Base-by-base conservation (phyloP, 768 basidiomycete genomes). In the Phaffia australis region DNA sequence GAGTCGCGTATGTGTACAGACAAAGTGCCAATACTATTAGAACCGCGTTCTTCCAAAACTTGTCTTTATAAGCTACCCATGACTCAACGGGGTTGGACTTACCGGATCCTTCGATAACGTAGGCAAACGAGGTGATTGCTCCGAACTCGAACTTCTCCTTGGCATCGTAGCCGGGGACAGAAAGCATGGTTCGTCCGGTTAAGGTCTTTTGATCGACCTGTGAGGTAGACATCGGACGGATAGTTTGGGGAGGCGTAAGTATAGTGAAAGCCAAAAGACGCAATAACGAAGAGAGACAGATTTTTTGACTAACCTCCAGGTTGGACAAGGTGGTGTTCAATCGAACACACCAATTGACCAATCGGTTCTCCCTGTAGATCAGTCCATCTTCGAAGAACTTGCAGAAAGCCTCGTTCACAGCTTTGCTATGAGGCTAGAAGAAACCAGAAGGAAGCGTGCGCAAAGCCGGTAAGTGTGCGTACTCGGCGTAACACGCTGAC, bases 81-180 rank as follows among this genome's bases (percentile, higher is more conserved):
- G 6, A 27, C 21, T 16, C 18, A 54, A 54, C 52, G 5, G 18
- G 50, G 60, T 11, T 49, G 3, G 54, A 75, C 81, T 56, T 70
- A 86, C 89, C 86, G 29, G 90, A 90, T 59, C 81, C 83, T 71
- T 94, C 89, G 51, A 98, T 84, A 7, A 82, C 83, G 78, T 98
- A 99, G 0, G 89, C 91, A 76, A 98, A 98, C n/a, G 88, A 90
- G 0, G 89, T 89, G 72, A 99, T 85, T 35, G 88, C 90, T 71
- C 95, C 95, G 73, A 99, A 98, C 75, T 97, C 93, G 72, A 98
- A 93, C 71, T 85, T 87, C 75, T 98, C 94, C 74, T 92, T 94
- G n/a, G 79, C 71, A 69, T 93, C 92, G 72, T 99, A 99, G 0
- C 94, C 95, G 1, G 95, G 95, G 2, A 99, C 89, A 64, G 81